Conservation (phyloP, 306 rosid genomes). For the Ceratonia siliqua region DNA sequence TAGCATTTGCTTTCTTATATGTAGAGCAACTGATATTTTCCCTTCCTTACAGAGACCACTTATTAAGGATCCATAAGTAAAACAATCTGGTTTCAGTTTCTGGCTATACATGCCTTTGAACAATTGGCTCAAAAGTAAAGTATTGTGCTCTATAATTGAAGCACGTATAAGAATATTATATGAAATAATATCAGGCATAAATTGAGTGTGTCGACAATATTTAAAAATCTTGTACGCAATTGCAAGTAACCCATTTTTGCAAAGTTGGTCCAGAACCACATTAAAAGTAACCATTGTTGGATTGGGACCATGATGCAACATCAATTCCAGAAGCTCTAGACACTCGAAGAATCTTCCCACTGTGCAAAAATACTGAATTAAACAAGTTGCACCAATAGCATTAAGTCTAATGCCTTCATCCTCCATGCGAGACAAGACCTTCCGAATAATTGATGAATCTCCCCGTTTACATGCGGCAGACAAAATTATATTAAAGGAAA, state of each 20-base stretch:
- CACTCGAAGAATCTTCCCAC: constrained; percentile 39
- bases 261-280: constrained; percentile 40
- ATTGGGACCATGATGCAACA: constrained; percentile 31
- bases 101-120: constrained; percentile 38
- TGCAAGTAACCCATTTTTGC: constrained; percentile 38
- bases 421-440: constrained; percentile 41
- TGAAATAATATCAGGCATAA: constrained; percentile 25
- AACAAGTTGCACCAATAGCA: constrained; percentile 41
- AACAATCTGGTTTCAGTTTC: constrained; percentile 37
- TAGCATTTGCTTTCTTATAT: constrained; percentile 31
- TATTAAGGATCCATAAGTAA: constrained; percentile 34
- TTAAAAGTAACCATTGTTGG: constrained; percentile 38
- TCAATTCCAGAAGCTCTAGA: constrained; percentile 39
- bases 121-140: constrained; percentile 12
- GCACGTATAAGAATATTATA: constrained; percentile 46
- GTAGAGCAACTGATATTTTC: constrained; percentile 35
- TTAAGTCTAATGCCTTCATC: constrained; percentile 38
- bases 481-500: constrained; percentile 48
- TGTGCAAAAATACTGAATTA: constrained; percentile 43
- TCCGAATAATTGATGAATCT: constrained; percentile 27
- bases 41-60: constrained; percentile 41
- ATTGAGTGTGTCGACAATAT: constrained; percentile 24
- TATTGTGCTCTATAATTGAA: constrained; percentile 30
- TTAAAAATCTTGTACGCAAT: constrained; percentile 33
- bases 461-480: constrained; percentile 47